These are phyloP conservation scores for Penicillium decumbens DNA, from an alignment of 2,329 filamentous ascomycete genomes.

Conservation along the genomic window DNA sequence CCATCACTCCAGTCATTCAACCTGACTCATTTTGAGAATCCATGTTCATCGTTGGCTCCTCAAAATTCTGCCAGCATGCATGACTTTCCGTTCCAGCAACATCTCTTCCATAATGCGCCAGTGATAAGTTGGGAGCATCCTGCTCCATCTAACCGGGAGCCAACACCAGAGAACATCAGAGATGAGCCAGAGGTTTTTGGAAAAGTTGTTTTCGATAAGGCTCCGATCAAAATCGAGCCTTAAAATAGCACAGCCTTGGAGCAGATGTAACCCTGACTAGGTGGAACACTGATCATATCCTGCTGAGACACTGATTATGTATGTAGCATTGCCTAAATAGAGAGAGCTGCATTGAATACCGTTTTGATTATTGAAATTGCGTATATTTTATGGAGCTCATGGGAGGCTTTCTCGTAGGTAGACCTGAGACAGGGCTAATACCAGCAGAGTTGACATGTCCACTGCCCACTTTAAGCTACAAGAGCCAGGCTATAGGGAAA, in stretches of 20 bases:
- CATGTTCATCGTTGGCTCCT: background rate
- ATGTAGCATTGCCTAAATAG: too few relatives aligned
- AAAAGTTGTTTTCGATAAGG: background rate
- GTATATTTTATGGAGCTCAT: too few relatives aligned
- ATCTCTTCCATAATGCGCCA: background rate
- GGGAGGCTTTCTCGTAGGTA: too few relatives aligned
- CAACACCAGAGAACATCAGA: background rate
- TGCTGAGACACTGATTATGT: too few relatives aligned
- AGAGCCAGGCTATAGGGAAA: too few relatives aligned
- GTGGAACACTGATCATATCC: too few relatives aligned
- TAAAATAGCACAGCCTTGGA: background rate
- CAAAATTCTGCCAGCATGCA: background rate
- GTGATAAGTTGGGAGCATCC: slow-evolving; percentile 6
- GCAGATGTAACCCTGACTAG: too few relatives aligned
- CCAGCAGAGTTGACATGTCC: too few relatives aligned
- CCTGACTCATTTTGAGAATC: background rate
- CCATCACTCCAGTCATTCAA: background rate
- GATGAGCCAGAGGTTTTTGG: background rate
- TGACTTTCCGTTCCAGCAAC: background rate
- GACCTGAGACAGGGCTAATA: too few relatives aligned
- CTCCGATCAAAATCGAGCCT: background rate
- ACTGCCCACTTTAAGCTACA: too few relatives aligned
- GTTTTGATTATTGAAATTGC: too few relatives aligned
- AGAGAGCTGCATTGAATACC: too few relatives aligned
- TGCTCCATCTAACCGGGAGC: background rate